A percentile compares a stretch with the other conserved stretches of the same genome.
phyloP scores from a whole-genome alignment of 208 protist genomes.

The Wallacemonas sp. region DNA sequence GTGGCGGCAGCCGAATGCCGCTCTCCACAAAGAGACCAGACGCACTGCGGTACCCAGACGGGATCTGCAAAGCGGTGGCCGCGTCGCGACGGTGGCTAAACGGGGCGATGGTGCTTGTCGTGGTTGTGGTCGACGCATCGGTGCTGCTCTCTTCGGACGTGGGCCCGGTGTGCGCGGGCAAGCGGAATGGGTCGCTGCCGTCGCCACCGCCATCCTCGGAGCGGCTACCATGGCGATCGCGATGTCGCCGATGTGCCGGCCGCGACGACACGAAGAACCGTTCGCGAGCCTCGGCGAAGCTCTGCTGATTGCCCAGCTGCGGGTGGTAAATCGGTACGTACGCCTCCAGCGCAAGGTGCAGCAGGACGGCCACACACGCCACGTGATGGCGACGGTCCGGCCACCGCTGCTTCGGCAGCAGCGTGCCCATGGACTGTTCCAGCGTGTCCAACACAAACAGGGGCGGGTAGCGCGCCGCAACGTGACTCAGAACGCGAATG shows the following conservation, averaged over 20 bases:
- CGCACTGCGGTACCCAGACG: constrained; percentile 13
- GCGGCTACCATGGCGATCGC: not conserved
- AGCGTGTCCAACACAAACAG: constrained; percentile 59
- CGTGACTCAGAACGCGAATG: constrained; percentile 65
- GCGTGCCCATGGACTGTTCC: constrained; percentile 51
- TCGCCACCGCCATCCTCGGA: constrained; percentile 3
- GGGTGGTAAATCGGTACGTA: constrained; percentile 55
- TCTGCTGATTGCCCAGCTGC: constrained; percentile 37
- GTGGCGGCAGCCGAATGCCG: constrained; percentile 10
- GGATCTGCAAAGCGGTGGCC: too few relatives aligned
- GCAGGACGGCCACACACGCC: constrained; percentile 61
- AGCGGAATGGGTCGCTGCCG: constrained; percentile 13
- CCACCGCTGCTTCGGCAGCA: constrained; percentile 72
- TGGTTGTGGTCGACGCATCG: constrained; percentile 9
- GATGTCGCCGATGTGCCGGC: not conserved
- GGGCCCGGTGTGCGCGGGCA: constrained; percentile 4
- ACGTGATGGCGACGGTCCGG: constrained; percentile 63
- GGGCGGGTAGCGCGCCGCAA: constrained; percentile 51
- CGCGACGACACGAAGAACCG: constrained; percentile 21
- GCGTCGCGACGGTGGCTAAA: constrained; percentile 10
- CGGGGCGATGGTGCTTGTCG: not conserved
- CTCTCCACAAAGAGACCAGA: constrained; percentile 12
- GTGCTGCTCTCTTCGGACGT: constrained; percentile 51
- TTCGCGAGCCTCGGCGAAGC: constrained; percentile 27
- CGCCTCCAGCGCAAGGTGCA: constrained; percentile 76